These are phyloP conservation scores for Coniochaeta ligniaria DNA, from an alignment of 2,329 filamentous ascomycete genomes.

Conservation along the genomic window DNA sequence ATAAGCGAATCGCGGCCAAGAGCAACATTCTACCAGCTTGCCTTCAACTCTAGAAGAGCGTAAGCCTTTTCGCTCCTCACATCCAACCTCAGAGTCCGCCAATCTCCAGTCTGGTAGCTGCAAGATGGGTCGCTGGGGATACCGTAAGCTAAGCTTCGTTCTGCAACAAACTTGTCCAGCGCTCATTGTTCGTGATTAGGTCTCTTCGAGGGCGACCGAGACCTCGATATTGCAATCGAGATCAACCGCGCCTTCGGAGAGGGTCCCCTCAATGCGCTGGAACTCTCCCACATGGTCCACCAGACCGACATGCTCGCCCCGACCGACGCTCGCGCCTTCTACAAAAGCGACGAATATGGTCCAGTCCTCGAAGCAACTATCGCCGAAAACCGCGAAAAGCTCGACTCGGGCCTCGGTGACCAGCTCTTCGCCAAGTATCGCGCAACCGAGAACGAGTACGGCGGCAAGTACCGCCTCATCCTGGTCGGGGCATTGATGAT, in stretches of 20 bases:
- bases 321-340: background rate
- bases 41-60: no score
- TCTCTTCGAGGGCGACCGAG: conserved; percentile 8
- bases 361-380: background rate
- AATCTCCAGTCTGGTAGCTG: no score
- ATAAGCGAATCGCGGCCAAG: no score
- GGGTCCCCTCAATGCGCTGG: background rate
- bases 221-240: conserved; percentile 5
- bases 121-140: conserved; percentile 4
- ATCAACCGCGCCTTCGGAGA: background rate
- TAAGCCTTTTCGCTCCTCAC: no score
- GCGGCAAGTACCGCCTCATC: conserved; percentile 11
- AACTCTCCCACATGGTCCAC: background rate
- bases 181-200: background rate
- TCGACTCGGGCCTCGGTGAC: conserved; percentile 5
- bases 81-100: no score
- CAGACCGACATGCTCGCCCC: background rate
- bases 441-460: conserved; percentile 15
- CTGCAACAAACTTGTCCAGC: background rate
- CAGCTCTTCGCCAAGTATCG: conserved; percentile 5
- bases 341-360: background rate
- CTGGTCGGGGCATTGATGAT: conserved; percentile 16
- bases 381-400: background rate
- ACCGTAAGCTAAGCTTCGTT: background rate
- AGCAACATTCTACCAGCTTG: no score